Evolutionary conservation across 495 filamentous ascomycete genomes (phyloP).

Genomic region (Podospora bellae-mahoneyi): DNA sequence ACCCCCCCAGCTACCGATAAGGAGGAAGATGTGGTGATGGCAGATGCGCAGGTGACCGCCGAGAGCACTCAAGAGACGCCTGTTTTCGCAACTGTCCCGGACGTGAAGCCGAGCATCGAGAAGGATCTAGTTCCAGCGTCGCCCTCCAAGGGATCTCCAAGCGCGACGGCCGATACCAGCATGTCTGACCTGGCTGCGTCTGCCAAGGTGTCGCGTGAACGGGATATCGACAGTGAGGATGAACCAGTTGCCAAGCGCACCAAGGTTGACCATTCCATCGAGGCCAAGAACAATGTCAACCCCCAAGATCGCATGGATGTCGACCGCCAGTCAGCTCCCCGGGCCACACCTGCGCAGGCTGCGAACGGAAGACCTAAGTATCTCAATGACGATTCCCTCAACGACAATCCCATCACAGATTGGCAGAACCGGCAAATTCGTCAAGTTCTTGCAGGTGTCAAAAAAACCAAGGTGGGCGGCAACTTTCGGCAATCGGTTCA

Average conservation of each 20-base stretch:
- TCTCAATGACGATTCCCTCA: constrained; percentile 26
- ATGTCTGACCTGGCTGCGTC: constrained; percentile 37
- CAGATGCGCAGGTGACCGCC: constrained; percentile 18
- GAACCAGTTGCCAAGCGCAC: constrained; percentile 75
- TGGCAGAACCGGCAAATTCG: constrained; percentile 47
- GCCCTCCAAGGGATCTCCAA: constrained; percentile 10
- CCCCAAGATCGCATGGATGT: constrained; percentile 23
- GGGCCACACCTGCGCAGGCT: constrained; percentile 6
- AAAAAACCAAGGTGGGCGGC: constrained; percentile 72
- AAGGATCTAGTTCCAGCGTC: constrained; percentile 13
- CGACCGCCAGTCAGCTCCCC: constrained; percentile 13
- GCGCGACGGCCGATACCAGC: constrained; percentile 34
- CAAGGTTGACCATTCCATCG: constrained; percentile 42
- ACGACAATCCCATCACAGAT: constrained; percentile 41
- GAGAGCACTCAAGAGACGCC: constrained; percentile 32
- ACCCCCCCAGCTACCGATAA: constrained; percentile 1
- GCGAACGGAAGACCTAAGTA: constrained; percentile 21
- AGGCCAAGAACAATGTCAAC: constrained; percentile 21
- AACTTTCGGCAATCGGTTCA: constrained; percentile 71
- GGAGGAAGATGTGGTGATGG: constrained; percentile 35
- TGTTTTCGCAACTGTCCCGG: constrained; percentile 22
- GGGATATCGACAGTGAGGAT: constrained; percentile 67
- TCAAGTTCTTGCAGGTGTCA: constrained; percentile 62
- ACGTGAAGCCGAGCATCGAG: constrained; percentile 28
- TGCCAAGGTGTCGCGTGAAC: constrained; percentile 62